These are phyloP conservation scores for Tulasnella sp. DNA, from an alignment of 768 basidiomycete genomes.

Conservation along the genomic window DNA sequence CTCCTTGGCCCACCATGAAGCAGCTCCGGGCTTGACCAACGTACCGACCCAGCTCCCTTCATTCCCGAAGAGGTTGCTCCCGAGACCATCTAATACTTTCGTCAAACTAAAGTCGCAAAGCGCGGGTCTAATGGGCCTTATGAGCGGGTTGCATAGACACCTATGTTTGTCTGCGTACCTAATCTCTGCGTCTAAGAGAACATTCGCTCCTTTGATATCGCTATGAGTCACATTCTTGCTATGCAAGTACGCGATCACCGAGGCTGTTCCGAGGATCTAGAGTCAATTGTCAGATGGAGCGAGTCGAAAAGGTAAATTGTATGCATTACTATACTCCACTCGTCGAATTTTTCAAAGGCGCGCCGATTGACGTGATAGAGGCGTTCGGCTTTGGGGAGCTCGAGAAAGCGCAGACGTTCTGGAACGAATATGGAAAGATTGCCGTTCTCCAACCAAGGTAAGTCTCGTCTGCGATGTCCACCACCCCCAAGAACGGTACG, in stretches of 20 bases:
- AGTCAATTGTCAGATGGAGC: too few species aligned
- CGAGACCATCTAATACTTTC: neutral
- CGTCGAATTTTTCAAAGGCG: neutral
- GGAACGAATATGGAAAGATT: neutral
- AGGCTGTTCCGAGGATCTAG: neutral
- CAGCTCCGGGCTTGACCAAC: neutral
- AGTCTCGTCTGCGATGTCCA: neutral
- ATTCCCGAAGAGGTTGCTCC: neutral
- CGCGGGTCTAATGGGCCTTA: too few species aligned
- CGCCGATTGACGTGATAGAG: too few species aligned
- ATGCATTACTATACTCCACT: neutral
- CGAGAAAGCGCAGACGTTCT: too few species aligned
- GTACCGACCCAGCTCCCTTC: neutral
- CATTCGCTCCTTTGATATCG: neutral
- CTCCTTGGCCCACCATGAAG: neutral
- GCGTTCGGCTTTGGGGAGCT: too few species aligned
- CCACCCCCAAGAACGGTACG: neutral
- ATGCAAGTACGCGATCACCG: neutral
- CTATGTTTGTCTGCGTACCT: too few species aligned
- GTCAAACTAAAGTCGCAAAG: conserved; percentile 2
- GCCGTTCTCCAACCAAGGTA: neutral
- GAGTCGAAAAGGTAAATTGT: neutral
- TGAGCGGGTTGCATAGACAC: too few species aligned
- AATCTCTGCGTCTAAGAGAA: neutral
- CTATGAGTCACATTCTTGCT: neutral